Evolutionary conservation across 2,329 filamentous ascomycete species (phyloP).

Genomic region (Bipolaris gigantea): DNA sequence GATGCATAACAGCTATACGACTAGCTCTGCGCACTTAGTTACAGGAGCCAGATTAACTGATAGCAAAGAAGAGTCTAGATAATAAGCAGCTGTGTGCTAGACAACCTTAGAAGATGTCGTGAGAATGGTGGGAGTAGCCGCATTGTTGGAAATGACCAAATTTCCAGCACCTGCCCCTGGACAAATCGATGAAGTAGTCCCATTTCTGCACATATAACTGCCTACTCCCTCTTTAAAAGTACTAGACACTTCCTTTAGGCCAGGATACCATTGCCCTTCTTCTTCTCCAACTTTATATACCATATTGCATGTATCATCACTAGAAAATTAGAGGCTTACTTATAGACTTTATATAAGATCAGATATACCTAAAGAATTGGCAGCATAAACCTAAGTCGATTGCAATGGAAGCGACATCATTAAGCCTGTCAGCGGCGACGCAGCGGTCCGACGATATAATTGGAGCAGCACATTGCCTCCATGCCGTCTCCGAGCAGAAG

Average conservation of each 20-base stretch:
- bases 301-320: slow-evolving; percentile 6
- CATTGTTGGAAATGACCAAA: not conserved
- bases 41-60: too few relatives aligned
- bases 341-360: not conserved
- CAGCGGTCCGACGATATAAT: slow-evolving; percentile 8
- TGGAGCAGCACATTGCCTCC: slow-evolving; percentile 7
- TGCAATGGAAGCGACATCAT: slow-evolving; percentile 9
- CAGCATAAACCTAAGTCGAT: slow-evolving; percentile 8
- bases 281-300: not conserved
- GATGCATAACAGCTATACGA: too few relatives aligned
- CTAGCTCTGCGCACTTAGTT: too few relatives aligned
- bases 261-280: slow-evolving; percentile 7
- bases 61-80: not conserved
- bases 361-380: slow-evolving; percentile 10
- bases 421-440: slow-evolving; percentile 7
- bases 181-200: slow-evolving; percentile 6
- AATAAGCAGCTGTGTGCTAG: not conserved
- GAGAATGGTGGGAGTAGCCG: not conserved
- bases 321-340: slow-evolving; percentile 4
- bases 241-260: slow-evolving; percentile 2
- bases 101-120: too few relatives aligned
- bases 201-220: slow-evolving; percentile 15
- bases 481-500: slow-evolving; percentile 6
- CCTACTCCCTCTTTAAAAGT: slow-evolving; percentile 8
- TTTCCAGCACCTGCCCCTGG: slow-evolving; percentile 3